A percentile compares a stretch with the other conserved stretches of the same genome.
Evolutionary conservation across 768 basidiomycete species (phyloP).

Genomic region (Termitomyces sp.): DNA sequence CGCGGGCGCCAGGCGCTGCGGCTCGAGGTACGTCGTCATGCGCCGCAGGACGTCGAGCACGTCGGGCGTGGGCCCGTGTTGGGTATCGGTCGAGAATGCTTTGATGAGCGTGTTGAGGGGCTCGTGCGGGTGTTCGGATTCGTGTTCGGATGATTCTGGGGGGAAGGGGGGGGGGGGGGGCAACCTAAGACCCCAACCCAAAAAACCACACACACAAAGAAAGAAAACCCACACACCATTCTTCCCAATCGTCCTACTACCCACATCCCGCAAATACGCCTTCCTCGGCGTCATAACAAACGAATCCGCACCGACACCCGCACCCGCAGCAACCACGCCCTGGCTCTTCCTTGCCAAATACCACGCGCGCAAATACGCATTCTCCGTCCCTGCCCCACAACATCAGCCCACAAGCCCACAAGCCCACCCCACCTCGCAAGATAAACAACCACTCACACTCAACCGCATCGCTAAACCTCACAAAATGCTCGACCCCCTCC

Average conservation of each 20-base stretch:
- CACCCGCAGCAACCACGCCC: slow-evolving; percentile 24
- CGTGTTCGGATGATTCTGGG: slow-evolving; percentile 21
- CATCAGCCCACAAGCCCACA: too few relatives aligned
- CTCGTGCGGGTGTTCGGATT: slow-evolving; percentile 31
- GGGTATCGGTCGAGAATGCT: slow-evolving; percentile 56
- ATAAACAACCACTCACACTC: slow-evolving; percentile 66
- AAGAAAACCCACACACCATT: slow-evolving; percentile 28
- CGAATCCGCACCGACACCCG: slow-evolving; percentile 23
- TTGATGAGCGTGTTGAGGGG: slow-evolving; percentile 72
- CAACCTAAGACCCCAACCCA: too few relatives aligned
- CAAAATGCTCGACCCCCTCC: slow-evolving; percentile 75
- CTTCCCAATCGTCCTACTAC: slow-evolving; percentile 60
- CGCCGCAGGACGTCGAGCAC: slow-evolving; percentile 40
- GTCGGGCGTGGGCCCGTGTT: slow-evolving; percentile 45
- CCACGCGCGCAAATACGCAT: slow-evolving; percentile 83
- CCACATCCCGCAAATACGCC: slow-evolving; percentile 64
- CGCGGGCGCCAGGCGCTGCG: slow-evolving; percentile 48
- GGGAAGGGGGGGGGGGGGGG: too few relatives aligned
- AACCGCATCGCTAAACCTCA: slow-evolving; percentile 81
- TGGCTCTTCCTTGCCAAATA: slow-evolving; percentile 62
- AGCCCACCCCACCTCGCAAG: too few relatives aligned
- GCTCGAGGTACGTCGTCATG: slow-evolving; percentile 68
- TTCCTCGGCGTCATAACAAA: slow-evolving; percentile 61
- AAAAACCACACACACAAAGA: too few relatives aligned
- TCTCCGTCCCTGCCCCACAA: slow-evolving; percentile 86